A percentile compares a stretch with the other conserved stretches of the same genome.
Evolutionary conservation across 306 rosid genomes (phyloP).

Genomic region (Astragalus membranaceus): DNA sequence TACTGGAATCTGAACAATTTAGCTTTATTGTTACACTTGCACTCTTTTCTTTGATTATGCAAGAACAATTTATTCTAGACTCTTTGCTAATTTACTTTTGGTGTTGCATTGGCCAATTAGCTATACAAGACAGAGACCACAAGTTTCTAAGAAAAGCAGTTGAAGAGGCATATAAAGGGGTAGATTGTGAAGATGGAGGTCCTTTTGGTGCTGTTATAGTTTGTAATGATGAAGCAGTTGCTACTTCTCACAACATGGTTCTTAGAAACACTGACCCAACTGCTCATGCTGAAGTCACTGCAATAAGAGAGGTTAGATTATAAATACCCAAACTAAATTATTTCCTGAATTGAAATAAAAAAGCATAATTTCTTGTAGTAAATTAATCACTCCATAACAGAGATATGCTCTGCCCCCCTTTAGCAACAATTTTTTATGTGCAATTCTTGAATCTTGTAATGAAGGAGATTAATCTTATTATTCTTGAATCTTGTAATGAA

Average conservation of each 20-base stretch:
- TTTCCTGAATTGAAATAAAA: not conserved
- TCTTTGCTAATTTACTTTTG: not conserved
- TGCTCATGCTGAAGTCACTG: constrained; percentile 95
- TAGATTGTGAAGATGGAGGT: constrained; percentile 82
- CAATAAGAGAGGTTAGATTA: constrained; percentile 78
- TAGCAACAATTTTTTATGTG: not conserved
- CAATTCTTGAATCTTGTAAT: not conserved
- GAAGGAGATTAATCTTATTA: too few species aligned
- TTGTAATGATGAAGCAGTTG: constrained; percentile 64
- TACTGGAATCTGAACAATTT: not conserved
- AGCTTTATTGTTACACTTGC: not conserved
- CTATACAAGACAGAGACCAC: constrained; percentile 75
- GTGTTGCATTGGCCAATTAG: constrained; percentile 37
- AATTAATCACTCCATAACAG: too few species aligned
- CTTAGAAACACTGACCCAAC: constrained; percentile 74
- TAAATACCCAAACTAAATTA: not conserved
- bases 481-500: not conserved
- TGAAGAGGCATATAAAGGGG: constrained; percentile 92
- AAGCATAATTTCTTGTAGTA: not conserved
- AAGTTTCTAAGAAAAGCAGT: constrained; percentile 69
- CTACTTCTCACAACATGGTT: constrained; percentile 83
- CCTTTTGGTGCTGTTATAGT: constrained; percentile 91
- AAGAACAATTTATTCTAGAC: too few species aligned
- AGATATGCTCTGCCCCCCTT: not conserved
- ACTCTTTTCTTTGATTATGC: not conserved